Evolutionary conservation across 139 green algal species (phyloP).

Genomic region (Micromonas commoda): DNA sequence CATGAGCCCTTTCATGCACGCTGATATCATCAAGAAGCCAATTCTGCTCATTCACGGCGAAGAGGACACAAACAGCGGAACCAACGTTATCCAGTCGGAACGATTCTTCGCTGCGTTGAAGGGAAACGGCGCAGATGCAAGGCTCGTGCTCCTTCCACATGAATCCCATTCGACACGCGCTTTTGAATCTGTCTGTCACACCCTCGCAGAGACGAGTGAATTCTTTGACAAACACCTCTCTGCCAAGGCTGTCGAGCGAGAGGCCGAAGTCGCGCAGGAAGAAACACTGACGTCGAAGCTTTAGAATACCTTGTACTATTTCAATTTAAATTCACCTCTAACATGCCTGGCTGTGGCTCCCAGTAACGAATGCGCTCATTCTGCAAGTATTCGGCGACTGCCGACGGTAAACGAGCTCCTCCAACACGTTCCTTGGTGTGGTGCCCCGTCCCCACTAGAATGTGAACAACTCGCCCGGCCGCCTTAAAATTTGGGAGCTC

Average conservation of each 20-base stretch:
- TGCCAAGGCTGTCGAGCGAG: not conserved
- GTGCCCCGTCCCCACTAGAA: constrained; percentile 59
- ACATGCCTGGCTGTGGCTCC: constrained; percentile 44
- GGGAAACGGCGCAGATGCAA: constrained; percentile 62
- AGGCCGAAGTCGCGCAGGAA: not conserved
- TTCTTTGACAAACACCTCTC: constrained; percentile 48
- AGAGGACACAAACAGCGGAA: constrained; percentile 94
- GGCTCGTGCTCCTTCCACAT: constrained; percentile 88
- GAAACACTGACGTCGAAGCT: not conserved
- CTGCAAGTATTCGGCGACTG: constrained; percentile 43
- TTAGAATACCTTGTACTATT: not conserved
- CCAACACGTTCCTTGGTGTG: constrained; percentile 57
- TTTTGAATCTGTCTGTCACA: constrained; percentile 67
- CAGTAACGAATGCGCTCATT: constrained; percentile 36
- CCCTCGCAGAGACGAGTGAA: constrained; percentile 66
- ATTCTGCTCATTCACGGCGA: constrained; percentile 94
- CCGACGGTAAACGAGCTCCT: constrained; percentile 43
- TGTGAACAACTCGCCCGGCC: constrained; percentile 30
- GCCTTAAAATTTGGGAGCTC: not conserved
- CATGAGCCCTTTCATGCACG: constrained; percentile 73
- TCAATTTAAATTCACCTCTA: constrained; percentile 37
- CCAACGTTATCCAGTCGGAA: constrained; percentile 70
- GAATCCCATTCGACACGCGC: constrained; percentile 82
- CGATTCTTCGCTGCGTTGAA: constrained; percentile 73
- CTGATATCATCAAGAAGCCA: constrained; percentile 86